These are phyloP conservation scores for Torulaspora microellipsoides DNA, from an alignment of 805 yeast genomes.

Conservation along the genomic window DNA sequence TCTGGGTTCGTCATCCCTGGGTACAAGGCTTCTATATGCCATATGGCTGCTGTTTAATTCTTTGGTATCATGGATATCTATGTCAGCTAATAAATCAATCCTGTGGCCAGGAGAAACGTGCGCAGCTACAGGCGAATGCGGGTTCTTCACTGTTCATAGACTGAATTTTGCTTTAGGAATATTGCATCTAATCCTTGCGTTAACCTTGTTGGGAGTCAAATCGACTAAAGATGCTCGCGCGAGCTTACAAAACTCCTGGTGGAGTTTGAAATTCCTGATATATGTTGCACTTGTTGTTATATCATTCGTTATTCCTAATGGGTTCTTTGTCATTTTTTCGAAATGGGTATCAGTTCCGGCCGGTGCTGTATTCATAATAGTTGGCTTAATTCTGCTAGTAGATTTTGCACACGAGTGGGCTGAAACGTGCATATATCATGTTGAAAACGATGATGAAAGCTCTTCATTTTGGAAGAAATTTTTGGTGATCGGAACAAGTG, in stretches of 20 bases:
- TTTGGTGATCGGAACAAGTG: constrained; percentile 78
- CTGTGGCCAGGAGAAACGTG: constrained; percentile 74
- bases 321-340: constrained; percentile 84
- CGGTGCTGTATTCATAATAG: constrained; percentile 79
- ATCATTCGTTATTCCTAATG: constrained; percentile 80
- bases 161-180: constrained; percentile 82
- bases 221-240: constrained; percentile 76
- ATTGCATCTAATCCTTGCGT: constrained; percentile 68
- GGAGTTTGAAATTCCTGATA: constrained; percentile 69
- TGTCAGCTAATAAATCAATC: constrained; percentile 74
- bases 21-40: constrained; percentile 87
- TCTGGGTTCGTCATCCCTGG: constrained; percentile 63
- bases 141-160: constrained; percentile 92
- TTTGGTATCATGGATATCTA: constrained; percentile 79
- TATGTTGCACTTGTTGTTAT: constrained; percentile 54
- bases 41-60: constrained; percentile 70
- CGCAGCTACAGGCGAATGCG: constrained; percentile 79
- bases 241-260: constrained; percentile 83
- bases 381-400: constrained; percentile 84
- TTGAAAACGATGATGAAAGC: constrained; percentile 70
- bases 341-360: constrained; percentile 81
- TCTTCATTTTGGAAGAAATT: constrained; percentile 69
- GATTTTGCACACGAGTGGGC: constrained; percentile 99
- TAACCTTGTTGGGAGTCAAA: constrained; percentile 63
- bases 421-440: constrained; percentile 85